A percentile compares a stretch with the other conserved stretches of the same genome.
Evolutionary conservation across 495 filamentous ascomycete species (phyloP).

Genomic region (Trichoderma orchidacearum): DNA sequence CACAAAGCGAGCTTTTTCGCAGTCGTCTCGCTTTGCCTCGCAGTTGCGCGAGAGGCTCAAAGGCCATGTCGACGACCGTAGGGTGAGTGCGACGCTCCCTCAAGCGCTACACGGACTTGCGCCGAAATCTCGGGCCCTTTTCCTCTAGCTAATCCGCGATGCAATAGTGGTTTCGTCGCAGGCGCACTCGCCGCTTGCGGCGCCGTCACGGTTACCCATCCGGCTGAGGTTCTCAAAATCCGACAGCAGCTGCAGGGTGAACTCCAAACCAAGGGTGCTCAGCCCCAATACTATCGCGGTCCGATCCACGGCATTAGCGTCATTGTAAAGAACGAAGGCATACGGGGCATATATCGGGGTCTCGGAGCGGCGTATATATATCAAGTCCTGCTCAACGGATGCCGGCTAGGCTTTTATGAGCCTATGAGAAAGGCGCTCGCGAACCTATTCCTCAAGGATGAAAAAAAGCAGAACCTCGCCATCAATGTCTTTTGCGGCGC

Average conservation of each 20-base stretch:
- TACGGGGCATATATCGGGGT: slow-evolving; percentile 75
- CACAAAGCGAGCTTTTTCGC: neutral
- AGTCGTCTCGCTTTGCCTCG: neutral
- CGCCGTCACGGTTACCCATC: slow-evolving; percentile 93
- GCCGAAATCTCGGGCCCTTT: neutral
- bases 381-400: slow-evolving; percentile 92
- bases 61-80: slow-evolving; percentile 30
- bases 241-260: slow-evolving; percentile 89
- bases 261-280: slow-evolving; percentile 71
- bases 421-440: slow-evolving; percentile 65
- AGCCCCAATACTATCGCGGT: slow-evolving; percentile 79
- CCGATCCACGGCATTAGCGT: slow-evolving; percentile 84
- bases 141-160: slow-evolving; percentile 1
- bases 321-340: slow-evolving; percentile 83
- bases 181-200: slow-evolving; percentile 95
- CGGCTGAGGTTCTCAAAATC: slow-evolving; percentile 98
- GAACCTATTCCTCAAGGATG: slow-evolving; percentile 50
- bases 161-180: slow-evolving; percentile 60
- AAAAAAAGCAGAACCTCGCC: slow-evolving; percentile 61
- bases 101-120: neutral
- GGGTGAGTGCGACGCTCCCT: slow-evolving; percentile 17
- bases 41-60: neutral
- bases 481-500: slow-evolving; percentile 92
- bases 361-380: slow-evolving; percentile 92
- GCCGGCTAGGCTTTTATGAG: slow-evolving; percentile 95